Evolutionary conservation across 768 basidiomycete genomes (phyloP), one percentile per base, ranked within the genome.

Genomic region (Polyporus arcularius): DNA sequence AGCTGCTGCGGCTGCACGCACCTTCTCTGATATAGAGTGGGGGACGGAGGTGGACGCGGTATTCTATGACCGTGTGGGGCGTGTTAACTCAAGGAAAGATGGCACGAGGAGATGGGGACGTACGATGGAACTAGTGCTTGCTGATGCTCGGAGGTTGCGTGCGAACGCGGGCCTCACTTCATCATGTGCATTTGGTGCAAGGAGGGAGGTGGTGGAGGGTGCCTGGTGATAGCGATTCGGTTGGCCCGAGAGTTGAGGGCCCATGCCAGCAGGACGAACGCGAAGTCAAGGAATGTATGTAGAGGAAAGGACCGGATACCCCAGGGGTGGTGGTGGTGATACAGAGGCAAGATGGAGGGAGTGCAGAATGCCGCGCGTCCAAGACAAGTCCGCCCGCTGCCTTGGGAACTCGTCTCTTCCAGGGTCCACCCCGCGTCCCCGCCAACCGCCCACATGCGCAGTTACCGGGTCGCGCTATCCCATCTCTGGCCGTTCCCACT

Each of bases 71-170:
- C 21, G 21, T 26, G 21, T 26, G 21, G 21, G 21, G 35, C 55
- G 39, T 50, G 40, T n/a, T 2, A 16, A 11, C 12, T 5, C 5
- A 12, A 12, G 11, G 11, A n/a, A 26, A 16, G 16, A 2, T 26
- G 14, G 26, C 15, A 14, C 18, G 39, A 40, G 31, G 12, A 16
- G 8, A 0, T 31, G 18, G 28, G n/a, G 42, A 72, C 80, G 47
- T 46, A 87, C 85, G 61, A 82, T 58, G 11, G 82, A 80, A 48
- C 54, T 64, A 43, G 70, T 69, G 59, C 83, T 85, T 15, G 77
- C 59, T 42, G 68, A 70, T 38, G 70, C 76, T 12, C 74, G 73
- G 12, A 82, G 56, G 6, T 75, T 73, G 1, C 65, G 55, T 10
- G 58, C 45, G 60, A 66, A 60, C 21, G 65, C 58, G 18, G 65